Conservation (phyloP, 257 asterid species). For the Phtheirospermum japonicum region DNA sequence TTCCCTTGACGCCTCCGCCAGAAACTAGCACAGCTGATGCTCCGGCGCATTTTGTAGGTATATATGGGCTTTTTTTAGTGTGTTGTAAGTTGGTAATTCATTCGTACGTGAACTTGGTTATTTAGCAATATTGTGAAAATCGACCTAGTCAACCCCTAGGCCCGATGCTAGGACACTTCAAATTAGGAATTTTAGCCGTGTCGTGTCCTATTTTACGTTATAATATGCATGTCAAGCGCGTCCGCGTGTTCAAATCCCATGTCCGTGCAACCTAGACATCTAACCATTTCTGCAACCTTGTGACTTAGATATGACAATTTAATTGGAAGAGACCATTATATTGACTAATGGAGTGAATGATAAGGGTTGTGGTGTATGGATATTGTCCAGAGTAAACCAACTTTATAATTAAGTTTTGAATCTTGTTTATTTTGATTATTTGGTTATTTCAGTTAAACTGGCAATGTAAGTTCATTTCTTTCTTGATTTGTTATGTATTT, state of each 20-base stretch:
- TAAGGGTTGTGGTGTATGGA: too few species aligned
- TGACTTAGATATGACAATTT: neutral
- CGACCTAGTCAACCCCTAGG: too few species aligned
- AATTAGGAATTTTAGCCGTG: too few species aligned
- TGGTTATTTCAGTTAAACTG: neutral
- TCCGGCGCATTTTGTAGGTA: conserved; percentile 29
- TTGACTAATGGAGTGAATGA: too few species aligned
- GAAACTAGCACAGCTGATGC: conserved; percentile 21
- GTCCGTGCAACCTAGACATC: too few species aligned
- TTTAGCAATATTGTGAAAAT: too few species aligned
- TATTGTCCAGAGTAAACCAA: neutral
- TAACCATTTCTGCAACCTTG: neutral
- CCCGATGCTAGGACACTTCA: too few species aligned
- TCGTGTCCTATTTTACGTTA: too few species aligned
- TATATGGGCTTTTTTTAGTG: too few species aligned
- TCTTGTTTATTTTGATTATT: conserved; percentile 9
- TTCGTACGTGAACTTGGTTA: neutral
- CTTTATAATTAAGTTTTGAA: neutral
- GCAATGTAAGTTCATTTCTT: neutral
- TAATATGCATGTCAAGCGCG: too few species aligned
- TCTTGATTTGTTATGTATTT: conserved; percentile 4
- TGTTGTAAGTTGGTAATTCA: neutral
- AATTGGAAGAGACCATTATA: too few species aligned
- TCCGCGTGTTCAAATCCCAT: too few species aligned
- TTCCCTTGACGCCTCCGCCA: conserved; percentile 28